Base-by-base conservation (phyloP, 805 yeast species). In the Nakazawaea pomicola region DNA sequence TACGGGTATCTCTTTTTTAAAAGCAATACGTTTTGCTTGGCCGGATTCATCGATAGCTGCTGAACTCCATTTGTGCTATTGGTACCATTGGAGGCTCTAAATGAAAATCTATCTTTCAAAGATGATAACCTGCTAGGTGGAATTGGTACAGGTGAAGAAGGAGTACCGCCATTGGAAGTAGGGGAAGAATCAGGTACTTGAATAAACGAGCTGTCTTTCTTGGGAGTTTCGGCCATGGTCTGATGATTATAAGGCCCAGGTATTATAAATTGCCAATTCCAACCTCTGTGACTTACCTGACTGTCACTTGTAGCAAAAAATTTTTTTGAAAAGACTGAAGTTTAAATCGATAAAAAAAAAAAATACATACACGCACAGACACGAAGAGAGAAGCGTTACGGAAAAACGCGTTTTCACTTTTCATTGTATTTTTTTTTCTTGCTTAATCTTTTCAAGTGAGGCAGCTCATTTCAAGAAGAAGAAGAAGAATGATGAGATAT, bases 101-200 rank as follows among this genome's bases (percentile, higher is more conserved):
- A 74, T 1, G 72, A 61, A 46, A 69, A 73, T 48, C 62, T 61
- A 41, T 70, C 74, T 25, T 68, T 54, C 36, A 73, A 51, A 34
- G 58, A 57, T 8, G 62, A 54, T 5, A 60, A 47, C 29, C 59
- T 48, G 3, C 58, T 55, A 12, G 24, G 19, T 9, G 40, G 40
- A 18, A 33, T 28, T 16, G 57, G 40, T 19, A 55, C 62, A 9
- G 61, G 60, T 11, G 64, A 55, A 1, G 62, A 54, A 18, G 49
- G 40, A n/a, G 46, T 31, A 20, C 41, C 46, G 27, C 38, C 12
- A 3, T 41, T 38, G 4, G 46, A 44, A 12, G 58, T 50, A 9
- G 74, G 76, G 1, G 78, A 72, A 1, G 79, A 72, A 41, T 65
- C 71, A 2, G 75, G 78, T 4, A 74, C 76, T 46, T 74, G 78